Percentiles rank a stretch among this genome's conserved stretches.
Evolutionary conservation across 441 rosid species (phyloP).

Genomic region (Aquilaria agallochum): DNA sequence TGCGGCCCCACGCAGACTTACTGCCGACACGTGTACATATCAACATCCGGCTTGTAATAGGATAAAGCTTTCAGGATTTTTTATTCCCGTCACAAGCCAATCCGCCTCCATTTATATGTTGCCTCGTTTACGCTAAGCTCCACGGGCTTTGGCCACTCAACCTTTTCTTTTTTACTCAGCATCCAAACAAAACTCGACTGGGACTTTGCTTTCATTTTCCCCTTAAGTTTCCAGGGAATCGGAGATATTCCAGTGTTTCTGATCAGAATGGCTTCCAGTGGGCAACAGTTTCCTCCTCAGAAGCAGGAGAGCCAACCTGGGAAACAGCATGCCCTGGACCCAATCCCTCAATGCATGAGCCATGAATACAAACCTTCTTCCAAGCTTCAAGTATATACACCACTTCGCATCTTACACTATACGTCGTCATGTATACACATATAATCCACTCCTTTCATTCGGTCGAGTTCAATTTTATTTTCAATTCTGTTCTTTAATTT

Average conservation of each 20-base stretch:
- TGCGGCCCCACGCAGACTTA: not conserved
- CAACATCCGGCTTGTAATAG: not conserved
- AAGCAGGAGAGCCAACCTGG: slow-evolving; percentile 69
- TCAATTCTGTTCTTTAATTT: not conserved
- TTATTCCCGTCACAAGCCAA: no score
- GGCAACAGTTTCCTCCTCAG: slow-evolving; percentile 46
- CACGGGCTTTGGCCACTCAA: not conserved
- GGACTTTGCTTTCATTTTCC: not conserved
- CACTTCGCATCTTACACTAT: not conserved
- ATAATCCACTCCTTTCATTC: no score
- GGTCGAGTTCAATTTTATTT: no score
- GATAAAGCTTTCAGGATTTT: not conserved
- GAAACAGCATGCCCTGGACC: slow-evolving; percentile 63
- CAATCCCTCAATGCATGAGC: slow-evolving; percentile 49
- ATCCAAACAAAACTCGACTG: slow-evolving; percentile 18
- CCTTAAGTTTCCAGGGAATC: slow-evolving; percentile 14
- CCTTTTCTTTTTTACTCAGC: slow-evolving; percentile 1
- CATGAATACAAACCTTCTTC: slow-evolving; percentile 58
- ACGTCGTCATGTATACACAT: no score
- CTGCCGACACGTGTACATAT: slow-evolving; percentile 11
- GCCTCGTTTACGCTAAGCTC: slow-evolving; percentile 11
- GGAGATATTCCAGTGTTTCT: not conserved
- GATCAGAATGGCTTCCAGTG: slow-evolving; percentile 47
- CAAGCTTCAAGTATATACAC: slow-evolving; percentile 48
- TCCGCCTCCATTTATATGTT: slow-evolving; percentile 10